Evolutionary conservation across 2,329 filamentous ascomycete genomes (phyloP).

Genomic region (Cladosporium sp.): DNA sequence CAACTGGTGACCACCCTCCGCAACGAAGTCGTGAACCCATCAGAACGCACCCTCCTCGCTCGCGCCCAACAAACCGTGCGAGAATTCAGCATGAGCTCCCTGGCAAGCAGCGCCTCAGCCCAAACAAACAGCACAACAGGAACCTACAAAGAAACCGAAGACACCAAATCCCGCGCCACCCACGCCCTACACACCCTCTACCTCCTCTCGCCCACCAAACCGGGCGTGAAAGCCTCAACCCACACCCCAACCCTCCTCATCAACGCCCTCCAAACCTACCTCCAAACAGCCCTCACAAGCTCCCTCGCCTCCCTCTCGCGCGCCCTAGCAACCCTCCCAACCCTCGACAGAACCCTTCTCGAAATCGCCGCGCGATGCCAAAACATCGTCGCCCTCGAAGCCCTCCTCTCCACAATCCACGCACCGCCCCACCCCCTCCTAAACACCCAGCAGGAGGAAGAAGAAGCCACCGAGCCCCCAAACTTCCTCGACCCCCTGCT

Average conservation of each 20-base stretch:
- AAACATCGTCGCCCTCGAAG: constrained; percentile 82
- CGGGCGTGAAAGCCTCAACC: constrained; percentile 38
- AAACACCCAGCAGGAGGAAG: constrained; percentile 1
- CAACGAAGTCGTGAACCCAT: constrained; percentile 62
- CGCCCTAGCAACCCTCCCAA: constrained; percentile 73
- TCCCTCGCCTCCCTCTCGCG: constrained; percentile 70
- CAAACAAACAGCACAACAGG: constrained; percentile 38
- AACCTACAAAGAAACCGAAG: constrained; percentile 61
- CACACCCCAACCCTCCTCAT: constrained; percentile 68
- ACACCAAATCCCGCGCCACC: constrained; percentile 66
- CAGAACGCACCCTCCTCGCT: constrained; percentile 68
- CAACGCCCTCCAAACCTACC: constrained; percentile 71
- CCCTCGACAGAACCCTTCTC: constrained; percentile 71
- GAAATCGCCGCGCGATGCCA: constrained; percentile 84
- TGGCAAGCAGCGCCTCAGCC: constrained; percentile 32
- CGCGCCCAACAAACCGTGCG: constrained; percentile 73
- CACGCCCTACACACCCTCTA: constrained; percentile 75
- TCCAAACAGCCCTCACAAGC: constrained; percentile 74
- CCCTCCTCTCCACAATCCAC: constrained; percentile 64
- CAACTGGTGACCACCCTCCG: constrained; percentile 67
- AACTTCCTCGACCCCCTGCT: constrained; percentile 65
- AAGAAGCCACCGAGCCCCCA: constrained; percentile 19
- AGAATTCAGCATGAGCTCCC: constrained; percentile 71
- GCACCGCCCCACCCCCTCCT: constrained; percentile 66
- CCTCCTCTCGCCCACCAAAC: constrained; percentile 64